phyloP scores from a whole-genome alignment of 2,329 filamentous ascomycete genomes.

The Fusarium robinianum region DNA sequence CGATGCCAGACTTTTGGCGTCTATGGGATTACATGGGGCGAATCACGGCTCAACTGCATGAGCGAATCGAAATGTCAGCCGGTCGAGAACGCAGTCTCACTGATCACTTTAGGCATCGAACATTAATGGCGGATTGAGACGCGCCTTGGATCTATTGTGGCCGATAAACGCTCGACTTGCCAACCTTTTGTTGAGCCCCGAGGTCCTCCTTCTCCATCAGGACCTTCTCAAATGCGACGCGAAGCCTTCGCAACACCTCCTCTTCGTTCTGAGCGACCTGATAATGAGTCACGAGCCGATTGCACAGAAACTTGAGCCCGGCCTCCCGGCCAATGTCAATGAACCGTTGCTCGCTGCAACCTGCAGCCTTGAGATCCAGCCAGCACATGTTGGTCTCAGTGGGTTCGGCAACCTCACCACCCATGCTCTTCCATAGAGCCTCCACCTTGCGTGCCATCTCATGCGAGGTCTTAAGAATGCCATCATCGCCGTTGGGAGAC shows the following conservation, averaged over 20 bases:
- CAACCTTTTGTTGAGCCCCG: constrained; percentile 23
- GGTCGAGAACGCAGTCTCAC: background rate
- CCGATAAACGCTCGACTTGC: constrained; percentile 35
- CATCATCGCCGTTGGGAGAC: constrained; percentile 49
- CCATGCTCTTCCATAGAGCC: constrained; percentile 71
- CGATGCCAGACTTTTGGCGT: no score
- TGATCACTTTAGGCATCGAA: no score
- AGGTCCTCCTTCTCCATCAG: constrained; percentile 30
- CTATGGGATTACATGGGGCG: background rate
- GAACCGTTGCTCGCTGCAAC: constrained; percentile 48
- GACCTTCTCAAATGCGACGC: constrained; percentile 55
- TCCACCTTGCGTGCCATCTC: constrained; percentile 66
- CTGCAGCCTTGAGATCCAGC: constrained; percentile 71
- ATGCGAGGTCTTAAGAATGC: constrained; percentile 65
- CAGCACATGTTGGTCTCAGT: constrained; percentile 94
- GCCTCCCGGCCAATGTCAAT: constrained; percentile 46
- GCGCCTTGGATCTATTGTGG: constrained; percentile 30
- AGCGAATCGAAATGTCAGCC: background rate
- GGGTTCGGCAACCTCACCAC: constrained; percentile 69
- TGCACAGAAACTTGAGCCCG: constrained; percentile 48
- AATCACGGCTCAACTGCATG: background rate
- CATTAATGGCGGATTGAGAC: no score
- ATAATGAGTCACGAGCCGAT: constrained; percentile 54
- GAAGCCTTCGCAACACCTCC: constrained; percentile 62
- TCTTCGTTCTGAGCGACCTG: constrained; percentile 66